A percentile compares a stretch with the other conserved stretches of the same genome.
phyloP scores from a whole-genome alignment of 78 protist genomes.

The Monosiga brevicollis region DNA sequence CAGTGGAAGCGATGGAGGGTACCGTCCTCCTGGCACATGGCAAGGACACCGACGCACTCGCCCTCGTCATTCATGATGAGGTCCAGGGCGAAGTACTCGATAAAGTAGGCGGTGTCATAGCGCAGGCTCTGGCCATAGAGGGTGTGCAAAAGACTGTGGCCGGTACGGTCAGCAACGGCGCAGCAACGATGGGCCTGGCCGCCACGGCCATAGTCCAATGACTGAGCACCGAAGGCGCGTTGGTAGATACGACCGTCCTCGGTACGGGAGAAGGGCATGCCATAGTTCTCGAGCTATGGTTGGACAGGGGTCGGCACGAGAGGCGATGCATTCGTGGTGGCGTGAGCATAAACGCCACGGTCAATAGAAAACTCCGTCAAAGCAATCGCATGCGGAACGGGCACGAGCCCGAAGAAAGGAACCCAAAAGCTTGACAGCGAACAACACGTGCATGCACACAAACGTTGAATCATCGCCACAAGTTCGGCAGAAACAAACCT shows the following conservation, averaged over 20 bases:
- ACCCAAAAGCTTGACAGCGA: background rate
- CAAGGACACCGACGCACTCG: conserved; percentile 80
- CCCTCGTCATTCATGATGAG: conserved; percentile 83
- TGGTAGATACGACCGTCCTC: conserved; percentile 83
- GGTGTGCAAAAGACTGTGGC: conserved; percentile 97
- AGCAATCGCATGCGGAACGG: background rate
- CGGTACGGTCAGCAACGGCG: conserved; percentile 99
- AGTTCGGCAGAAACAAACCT: background rate
- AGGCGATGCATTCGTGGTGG: too few relatives aligned
- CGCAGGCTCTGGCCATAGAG: conserved; percentile 82
- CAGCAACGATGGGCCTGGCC: conserved; percentile 90
- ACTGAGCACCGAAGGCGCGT: conserved; percentile 82
- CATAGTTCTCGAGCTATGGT: conserved; percentile 90
- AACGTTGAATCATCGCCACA: too few relatives aligned
- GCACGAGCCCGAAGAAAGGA: background rate
- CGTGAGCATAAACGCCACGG: background rate
- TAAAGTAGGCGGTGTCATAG: conserved; percentile 74
- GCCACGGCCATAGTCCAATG: conserved; percentile 69
- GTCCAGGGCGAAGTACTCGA: conserved; percentile 95
- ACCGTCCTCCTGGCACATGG: conserved; percentile 79
- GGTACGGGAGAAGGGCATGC: conserved; percentile 97
- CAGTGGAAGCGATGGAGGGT: conserved; percentile 85
- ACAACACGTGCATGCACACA: background rate
- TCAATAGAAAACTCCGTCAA: background rate
- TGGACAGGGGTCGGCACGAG: too few relatives aligned